Evolutionary conservation across 2,329 filamentous ascomycete species (phyloP).

Genomic region (Tolypocladium nubicola): DNA sequence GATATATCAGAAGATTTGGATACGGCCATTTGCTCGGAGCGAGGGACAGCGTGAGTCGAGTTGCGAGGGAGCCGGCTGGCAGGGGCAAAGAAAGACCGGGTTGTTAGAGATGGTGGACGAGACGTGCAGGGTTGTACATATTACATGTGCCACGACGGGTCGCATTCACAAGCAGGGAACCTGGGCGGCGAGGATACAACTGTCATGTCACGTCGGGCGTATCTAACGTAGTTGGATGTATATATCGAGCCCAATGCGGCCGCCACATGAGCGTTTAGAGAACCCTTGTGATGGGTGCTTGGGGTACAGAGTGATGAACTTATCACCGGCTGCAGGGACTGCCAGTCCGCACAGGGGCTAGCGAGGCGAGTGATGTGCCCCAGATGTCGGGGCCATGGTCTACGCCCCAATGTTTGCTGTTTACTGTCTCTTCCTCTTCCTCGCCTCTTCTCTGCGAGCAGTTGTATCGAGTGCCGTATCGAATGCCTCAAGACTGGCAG

Average conservation of each 20-base stretch:
- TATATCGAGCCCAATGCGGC: background rate
- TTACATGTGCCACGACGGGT: background rate
- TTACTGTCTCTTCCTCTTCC: background rate
- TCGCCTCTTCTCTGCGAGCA: background rate
- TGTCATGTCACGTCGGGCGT: background rate
- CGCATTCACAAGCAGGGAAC: background rate
- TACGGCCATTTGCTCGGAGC: background rate
- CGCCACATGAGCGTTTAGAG: background rate
- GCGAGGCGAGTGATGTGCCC: no score
- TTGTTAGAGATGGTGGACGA: background rate
- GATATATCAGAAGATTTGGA: background rate
- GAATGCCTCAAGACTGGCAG: background rate
- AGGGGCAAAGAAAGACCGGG: background rate
- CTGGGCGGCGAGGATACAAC: background rate
- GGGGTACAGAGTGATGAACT: background rate
- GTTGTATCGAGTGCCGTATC: background rate
- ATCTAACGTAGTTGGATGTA: background rate
- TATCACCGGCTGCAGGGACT: no score
- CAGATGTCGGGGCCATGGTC: no score
- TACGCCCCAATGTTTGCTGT: no score
- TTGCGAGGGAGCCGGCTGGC: background rate
- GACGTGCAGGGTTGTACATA: background rate
- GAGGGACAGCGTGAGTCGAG: background rate
- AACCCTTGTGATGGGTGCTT: background rate
- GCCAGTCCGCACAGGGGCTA: no score